Base-by-base conservation (phyloP, 495 filamentous ascomycete genomes). In the Talaromyces ruber region DNA sequence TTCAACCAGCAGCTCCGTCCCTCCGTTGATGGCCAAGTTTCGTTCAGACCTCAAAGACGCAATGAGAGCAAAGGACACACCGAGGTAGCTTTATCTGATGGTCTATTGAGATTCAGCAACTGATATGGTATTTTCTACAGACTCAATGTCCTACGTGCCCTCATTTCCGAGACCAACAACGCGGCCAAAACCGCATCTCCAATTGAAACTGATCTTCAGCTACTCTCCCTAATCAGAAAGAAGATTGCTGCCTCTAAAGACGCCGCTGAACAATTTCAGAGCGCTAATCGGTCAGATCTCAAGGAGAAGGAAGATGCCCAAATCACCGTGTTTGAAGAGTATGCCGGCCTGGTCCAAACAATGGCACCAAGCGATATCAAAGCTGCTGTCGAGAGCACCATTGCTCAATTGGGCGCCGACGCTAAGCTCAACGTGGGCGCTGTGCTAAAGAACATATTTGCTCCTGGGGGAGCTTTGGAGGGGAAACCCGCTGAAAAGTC, bases 121-220 rank as follows among this genome's bases (percentile, higher is more conserved):
- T 65, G 18, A 68, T 34, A 8, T 8, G 2, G 16, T 16, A 8
- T 18, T 26, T 34, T 24, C 30, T 26, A 52, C 47, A 84, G 80
- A 63, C 65, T 83, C 14, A 81, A 83, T 64, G 84, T 88, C 28
- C 75, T 89, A 18, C 82, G 85, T 51, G 73, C 79, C 43, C 61
- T 88, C 58, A 79, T 88, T 47, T 80, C 86, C 54, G 84, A 86
- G 62, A 81, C 83, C 60, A 88, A 85, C 62, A 87, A 86, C 63
- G 75, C 82, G 9, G 78, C 81, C 51, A 88, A 88, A 72, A 81
- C 84, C 18, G 64, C 78, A 22, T 79, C 73, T 12, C 85, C 84
- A 8, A 82, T 87, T 28, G 72, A 77, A 55, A 83, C 80, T 28
- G 84, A 88, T 66, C 71, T 81, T 26, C 79, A 84, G 58, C 74